Evolutionary conservation across 371 early-diverging fungal genomes (phyloP).

Genomic region (Rhizomucor pusillus): DNA sequence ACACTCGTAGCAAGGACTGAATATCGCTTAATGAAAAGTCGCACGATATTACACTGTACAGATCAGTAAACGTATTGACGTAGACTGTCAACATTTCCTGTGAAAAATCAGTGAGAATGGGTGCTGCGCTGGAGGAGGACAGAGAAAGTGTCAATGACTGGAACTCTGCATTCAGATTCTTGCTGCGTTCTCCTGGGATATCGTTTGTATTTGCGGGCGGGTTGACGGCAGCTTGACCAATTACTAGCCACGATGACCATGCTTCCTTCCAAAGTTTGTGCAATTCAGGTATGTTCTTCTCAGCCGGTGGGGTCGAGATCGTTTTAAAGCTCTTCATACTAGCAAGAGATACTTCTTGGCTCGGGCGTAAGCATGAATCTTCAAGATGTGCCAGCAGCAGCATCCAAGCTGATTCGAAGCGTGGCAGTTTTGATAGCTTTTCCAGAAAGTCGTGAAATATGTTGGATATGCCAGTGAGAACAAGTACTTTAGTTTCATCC

Average conservation of each 20-base stretch:
- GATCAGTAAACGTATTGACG: constrained; percentile 60
- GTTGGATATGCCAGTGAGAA: constrained; percentile 72
- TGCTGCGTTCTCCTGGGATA: constrained; percentile 4
- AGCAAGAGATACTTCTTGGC: constrained; percentile 77
- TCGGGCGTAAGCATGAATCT: constrained; percentile 66
- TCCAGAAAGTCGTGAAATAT: constrained; percentile 71
- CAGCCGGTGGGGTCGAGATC: constrained; percentile 47
- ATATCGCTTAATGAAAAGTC: constrained; percentile 56
- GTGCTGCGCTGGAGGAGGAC: constrained; percentile 29
- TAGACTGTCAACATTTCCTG: constrained; percentile 79
- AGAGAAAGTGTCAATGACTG: constrained; percentile 36
- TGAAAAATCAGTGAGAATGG: constrained; percentile 55
- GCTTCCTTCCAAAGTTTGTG: constrained; percentile 65
- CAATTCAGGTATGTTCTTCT: constrained; percentile 24
- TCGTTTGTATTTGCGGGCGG: constrained; percentile 4
- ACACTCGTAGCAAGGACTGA: constrained; percentile 49
- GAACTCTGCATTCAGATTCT: constrained; percentile 22
- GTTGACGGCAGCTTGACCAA: constrained; percentile 58
- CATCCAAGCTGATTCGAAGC: constrained; percentile 64
- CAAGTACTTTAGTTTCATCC: constrained; percentile 93
- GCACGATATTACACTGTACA: constrained; percentile 55
- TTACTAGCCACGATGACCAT: constrained; percentile 79
- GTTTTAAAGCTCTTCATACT: constrained; percentile 68
- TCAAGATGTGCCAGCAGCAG: constrained; percentile 74
- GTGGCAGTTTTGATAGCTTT: constrained; percentile 53